phyloP scores from a whole-genome alignment of 768 basidiomycete species.

The Auriscalpium orientale region DNA sequence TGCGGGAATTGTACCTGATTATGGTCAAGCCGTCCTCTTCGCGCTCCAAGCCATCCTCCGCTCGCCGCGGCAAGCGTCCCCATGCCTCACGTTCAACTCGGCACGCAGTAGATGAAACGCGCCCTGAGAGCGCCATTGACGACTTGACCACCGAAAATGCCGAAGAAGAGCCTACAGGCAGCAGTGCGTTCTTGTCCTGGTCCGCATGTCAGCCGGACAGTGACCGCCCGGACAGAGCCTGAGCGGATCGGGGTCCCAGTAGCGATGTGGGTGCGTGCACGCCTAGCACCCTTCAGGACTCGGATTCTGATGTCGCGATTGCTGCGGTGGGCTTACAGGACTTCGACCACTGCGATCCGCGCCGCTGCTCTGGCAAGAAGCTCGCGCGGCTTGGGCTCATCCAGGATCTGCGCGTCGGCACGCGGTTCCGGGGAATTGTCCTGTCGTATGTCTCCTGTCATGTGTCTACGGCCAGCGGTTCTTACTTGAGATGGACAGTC shows the following conservation, averaged over 20 bases:
- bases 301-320: not conserved
- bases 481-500: conserved; percentile 37
- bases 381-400: conserved; percentile 81
- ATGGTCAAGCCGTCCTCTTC: not conserved
- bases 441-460: conserved; percentile 61
- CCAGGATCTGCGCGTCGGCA: conserved; percentile 73
- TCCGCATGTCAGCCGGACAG: not conserved
- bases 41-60: not conserved
- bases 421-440: conserved; percentile 85
- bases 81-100: not conserved
- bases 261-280: conserved; percentile 86
- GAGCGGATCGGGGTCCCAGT: conserved; percentile 52
- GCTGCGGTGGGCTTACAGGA: conserved; percentile 44
- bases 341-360: conserved; percentile 96
- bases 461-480: too few species aligned
- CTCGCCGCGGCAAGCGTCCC: not conserved
- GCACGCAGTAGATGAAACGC: conserved; percentile 11
- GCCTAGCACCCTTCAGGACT: not conserved
- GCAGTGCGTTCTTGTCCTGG: not conserved
- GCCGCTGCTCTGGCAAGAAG: conserved; percentile 82
- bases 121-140: conserved; percentile 55
- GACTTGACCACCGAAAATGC: conserved; percentile 28
- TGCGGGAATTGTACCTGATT: too few species aligned
- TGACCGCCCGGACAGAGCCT: conserved; percentile 7
- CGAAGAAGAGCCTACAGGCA: conserved; percentile 3